phyloP scores from a whole-genome alignment of 306 rosid species.

The Acmispon strigosus region DNA sequence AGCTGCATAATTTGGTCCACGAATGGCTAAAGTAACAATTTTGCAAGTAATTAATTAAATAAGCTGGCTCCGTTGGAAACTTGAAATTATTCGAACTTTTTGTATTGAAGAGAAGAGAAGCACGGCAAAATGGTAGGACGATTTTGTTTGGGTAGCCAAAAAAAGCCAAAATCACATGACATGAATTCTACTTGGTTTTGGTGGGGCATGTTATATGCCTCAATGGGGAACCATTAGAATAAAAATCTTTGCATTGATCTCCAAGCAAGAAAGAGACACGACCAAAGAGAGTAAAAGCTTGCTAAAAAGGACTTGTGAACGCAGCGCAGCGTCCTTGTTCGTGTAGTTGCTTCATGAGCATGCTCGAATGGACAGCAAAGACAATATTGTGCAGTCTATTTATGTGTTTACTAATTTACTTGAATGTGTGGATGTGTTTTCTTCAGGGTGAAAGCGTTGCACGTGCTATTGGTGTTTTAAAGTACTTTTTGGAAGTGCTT shows the following conservation, averaged over 20 bases:
- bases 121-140: slow-evolving; percentile 21
- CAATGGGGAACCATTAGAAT: slow-evolving; percentile 61
- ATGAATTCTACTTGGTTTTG: background rate
- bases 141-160: background rate
- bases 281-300: background rate
- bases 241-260: slow-evolving; percentile 47
- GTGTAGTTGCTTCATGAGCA: slow-evolving; percentile 5
- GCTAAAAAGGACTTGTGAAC: slow-evolving; percentile 4
- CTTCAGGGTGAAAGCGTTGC: background rate
- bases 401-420: background rate
- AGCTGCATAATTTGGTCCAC: no score
- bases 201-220: slow-evolving; percentile 47
- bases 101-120: background rate
- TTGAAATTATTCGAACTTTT: slow-evolving; percentile 19
- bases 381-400: background rate
- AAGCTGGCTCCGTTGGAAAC: slow-evolving; percentile 19
- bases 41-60: slow-evolving; percentile 1
- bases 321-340: slow-evolving; percentile 20
- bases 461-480: background rate
- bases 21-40: background rate
- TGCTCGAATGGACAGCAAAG: slow-evolving; percentile 7
- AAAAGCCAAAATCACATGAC: slow-evolving; percentile 17
- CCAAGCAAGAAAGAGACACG: slow-evolving; percentile 24
- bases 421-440: no score
- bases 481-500: background rate